Percentiles rank a stretch among this genome's conserved stretches.
These are phyloP conservation scores for Fimicolochytrium jonesii DNA, from an alignment of 192 early-diverging fungal species.

Conservation along the genomic window DNA sequence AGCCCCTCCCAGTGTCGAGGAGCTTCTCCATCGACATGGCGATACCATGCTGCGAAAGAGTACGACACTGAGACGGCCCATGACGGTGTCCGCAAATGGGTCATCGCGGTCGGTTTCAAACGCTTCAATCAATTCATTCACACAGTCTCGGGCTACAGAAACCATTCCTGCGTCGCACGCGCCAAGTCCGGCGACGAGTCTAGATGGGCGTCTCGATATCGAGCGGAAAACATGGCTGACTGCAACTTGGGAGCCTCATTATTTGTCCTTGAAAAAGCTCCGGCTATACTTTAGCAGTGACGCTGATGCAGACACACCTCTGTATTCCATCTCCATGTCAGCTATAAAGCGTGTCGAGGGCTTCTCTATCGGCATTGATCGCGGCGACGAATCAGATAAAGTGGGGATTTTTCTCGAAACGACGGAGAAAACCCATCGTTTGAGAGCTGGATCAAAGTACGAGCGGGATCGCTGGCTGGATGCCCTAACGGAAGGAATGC, in stretches of 20 bases:
- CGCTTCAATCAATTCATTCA: too few species aligned
- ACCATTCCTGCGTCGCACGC: neutral
- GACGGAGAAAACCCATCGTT: neutral
- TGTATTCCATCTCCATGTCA: neutral
- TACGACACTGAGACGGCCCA: neutral
- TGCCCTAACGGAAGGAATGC: neutral
- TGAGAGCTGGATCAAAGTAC: neutral
- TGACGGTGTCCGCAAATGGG: too few species aligned
- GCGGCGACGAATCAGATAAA: neutral
- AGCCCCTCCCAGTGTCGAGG: neutral
- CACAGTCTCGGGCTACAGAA: neutral
- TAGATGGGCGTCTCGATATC: slow-evolving; percentile 16
- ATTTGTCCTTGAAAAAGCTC: slow-evolving; percentile 11
- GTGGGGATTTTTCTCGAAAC: slow-evolving; percentile 12
- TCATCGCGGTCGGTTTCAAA: neutral
- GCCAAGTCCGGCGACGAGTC: neutral
- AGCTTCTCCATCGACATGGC: neutral
- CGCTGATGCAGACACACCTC: neutral
- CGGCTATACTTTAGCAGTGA: slow-evolving; percentile 11
- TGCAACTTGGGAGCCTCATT: slow-evolving; percentile 1
- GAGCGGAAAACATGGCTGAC: slow-evolving; percentile 13
- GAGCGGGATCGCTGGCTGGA: slow-evolving; percentile 17
- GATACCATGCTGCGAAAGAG: neutral
- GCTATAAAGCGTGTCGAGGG: slow-evolving; percentile 2
- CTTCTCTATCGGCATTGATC: neutral